A percentile compares a stretch with the other conserved stretches of the same genome.
These are phyloP conservation scores for Daldinia childiae DNA, from an alignment of 495 filamentous ascomycete genomes.

Conservation along the genomic window DNA sequence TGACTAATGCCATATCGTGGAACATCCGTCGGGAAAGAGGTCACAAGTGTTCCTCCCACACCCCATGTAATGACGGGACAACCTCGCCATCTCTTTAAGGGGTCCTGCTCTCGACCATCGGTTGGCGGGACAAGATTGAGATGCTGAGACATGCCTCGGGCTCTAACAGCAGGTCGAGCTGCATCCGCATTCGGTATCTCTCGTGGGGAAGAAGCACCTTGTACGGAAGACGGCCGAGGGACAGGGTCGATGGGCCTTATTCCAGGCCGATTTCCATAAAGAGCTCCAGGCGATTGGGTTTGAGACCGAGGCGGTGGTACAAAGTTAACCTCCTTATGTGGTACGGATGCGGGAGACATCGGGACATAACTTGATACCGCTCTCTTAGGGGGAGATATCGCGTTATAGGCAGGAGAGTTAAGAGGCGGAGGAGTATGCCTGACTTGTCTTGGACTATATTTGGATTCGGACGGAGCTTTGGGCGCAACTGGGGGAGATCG, in stretches of 20 bases:
- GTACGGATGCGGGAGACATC: slow-evolving; percentile 42
- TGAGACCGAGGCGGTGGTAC: slow-evolving; percentile 76
- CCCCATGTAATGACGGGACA: slow-evolving; percentile 87
- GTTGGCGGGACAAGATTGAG: slow-evolving; percentile 66
- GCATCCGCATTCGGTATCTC: slow-evolving; percentile 46
- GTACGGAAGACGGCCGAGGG: slow-evolving; percentile 75
- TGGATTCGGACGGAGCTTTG: slow-evolving; percentile 43
- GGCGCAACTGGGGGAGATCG: slow-evolving; percentile 40
- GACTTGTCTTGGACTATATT: slow-evolving; percentile 45
- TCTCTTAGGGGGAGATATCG: slow-evolving; percentile 65
- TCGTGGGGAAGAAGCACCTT: slow-evolving; percentile 62
- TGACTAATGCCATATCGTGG: slow-evolving; percentile 84
- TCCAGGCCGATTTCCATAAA: slow-evolving; percentile 60
- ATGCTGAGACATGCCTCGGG: slow-evolving; percentile 54
- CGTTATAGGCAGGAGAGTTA: slow-evolving; percentile 44
- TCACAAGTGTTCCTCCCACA: slow-evolving; percentile 81
- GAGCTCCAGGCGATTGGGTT: slow-evolving; percentile 81
- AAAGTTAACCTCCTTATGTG: slow-evolving; percentile 51
- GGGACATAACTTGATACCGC: slow-evolving; percentile 58
- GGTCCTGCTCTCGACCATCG: slow-evolving; percentile 83
- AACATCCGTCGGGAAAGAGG: slow-evolving; percentile 87
- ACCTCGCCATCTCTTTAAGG: slow-evolving; percentile 88
- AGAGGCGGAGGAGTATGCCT: slow-evolving; percentile 58
- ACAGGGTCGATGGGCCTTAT: slow-evolving; percentile 61
- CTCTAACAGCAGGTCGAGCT: slow-evolving; percentile 31